Conservation (phyloP, 192 early-diverging fungal genomes). For the Umbelopsis vinacea region DNA sequence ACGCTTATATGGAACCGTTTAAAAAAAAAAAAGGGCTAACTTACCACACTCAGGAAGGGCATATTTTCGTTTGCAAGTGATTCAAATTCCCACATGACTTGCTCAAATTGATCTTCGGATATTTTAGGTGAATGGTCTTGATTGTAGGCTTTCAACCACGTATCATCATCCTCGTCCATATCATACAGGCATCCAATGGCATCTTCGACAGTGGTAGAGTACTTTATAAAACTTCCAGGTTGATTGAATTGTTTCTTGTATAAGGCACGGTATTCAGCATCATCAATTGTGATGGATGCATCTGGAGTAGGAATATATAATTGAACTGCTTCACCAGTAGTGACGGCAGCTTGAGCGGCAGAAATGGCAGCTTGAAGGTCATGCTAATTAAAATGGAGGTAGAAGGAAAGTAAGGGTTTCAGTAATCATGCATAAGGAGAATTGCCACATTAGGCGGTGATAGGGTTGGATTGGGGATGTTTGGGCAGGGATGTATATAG, state of each 20-base stretch:
- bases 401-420: slow-evolving; percentile 26
- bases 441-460: slow-evolving; percentile 15
- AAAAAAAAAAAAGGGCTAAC: not conserved
- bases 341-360: slow-evolving; percentile 65
- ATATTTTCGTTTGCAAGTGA: slow-evolving; percentile 57
- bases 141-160: slow-evolving; percentile 57
- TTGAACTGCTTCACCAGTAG: slow-evolving; percentile 45
- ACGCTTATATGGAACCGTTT: not conserved
- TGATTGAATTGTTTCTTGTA: slow-evolving; percentile 66
- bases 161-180: slow-evolving; percentile 74
- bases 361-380: slow-evolving; percentile 86
- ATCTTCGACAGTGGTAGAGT: slow-evolving; percentile 81
- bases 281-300: slow-evolving; percentile 63
- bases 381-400: slow-evolving; percentile 71
- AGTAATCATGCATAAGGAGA: slow-evolving; percentile 21
- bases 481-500: slow-evolving; percentile 17
- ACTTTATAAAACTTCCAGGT: slow-evolving; percentile 73
- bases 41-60: slow-evolving; percentile 35
- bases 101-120: slow-evolving; percentile 72
- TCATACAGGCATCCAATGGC: slow-evolving; percentile 74
- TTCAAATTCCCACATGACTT: slow-evolving; percentile 73
- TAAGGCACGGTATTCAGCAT: slow-evolving; percentile 56
- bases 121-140: slow-evolving; percentile 26
- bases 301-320: slow-evolving; percentile 88
- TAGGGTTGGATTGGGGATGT: slow-evolving; percentile 20